Conservation (phyloP, 495 filamentous ascomycete genomes). For the Aspergillus mulundensis region DNA sequence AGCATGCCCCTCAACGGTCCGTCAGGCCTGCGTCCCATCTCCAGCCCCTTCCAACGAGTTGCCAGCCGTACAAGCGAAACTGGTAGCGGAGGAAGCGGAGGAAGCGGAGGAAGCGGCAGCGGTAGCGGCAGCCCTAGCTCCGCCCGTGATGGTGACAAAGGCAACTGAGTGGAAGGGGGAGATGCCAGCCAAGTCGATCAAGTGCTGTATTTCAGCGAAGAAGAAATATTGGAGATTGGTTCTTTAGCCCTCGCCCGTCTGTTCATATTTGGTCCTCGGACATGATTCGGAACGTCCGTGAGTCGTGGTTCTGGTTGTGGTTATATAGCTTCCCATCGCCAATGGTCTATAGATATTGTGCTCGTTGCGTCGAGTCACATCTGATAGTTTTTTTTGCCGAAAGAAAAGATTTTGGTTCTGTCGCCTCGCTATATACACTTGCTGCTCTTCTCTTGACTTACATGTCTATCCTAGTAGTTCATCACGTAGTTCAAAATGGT, state of each 20-base stretch:
- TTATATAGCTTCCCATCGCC: constrained; percentile 8
- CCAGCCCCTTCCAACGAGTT: constrained; percentile 41
- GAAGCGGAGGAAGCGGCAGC: constrained; percentile 38
- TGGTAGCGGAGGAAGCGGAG: constrained; percentile 41
- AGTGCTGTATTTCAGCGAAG: background rate
- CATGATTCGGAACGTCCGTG: background rate
- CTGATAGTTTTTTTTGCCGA: constrained; percentile 12
- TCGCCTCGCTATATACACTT: background rate
- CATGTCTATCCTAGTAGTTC: background rate
- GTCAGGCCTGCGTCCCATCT: constrained; percentile 27
- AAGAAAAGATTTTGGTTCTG: constrained; percentile 11
- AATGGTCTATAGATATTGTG: constrained; percentile 13
- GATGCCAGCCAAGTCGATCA: background rate
- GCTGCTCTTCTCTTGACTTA: background rate
- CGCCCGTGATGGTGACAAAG: constrained; percentile 33
- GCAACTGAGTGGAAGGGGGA: constrained; percentile 7
- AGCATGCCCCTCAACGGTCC: constrained; percentile 25
- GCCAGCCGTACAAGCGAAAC: constrained; percentile 44
- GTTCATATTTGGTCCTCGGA: constrained; percentile 1
- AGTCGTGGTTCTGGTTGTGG: constrained; percentile 2
- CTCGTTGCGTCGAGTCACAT: constrained; percentile 11
- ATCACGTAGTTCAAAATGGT: background rate
- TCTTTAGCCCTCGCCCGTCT: background rate
- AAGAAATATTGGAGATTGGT: constrained; percentile 8
- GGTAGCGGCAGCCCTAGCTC: constrained; percentile 46